Conservation (phyloP, 2,329 filamentous ascomycete genomes). For the Colletotrichum tabaci region DNA sequence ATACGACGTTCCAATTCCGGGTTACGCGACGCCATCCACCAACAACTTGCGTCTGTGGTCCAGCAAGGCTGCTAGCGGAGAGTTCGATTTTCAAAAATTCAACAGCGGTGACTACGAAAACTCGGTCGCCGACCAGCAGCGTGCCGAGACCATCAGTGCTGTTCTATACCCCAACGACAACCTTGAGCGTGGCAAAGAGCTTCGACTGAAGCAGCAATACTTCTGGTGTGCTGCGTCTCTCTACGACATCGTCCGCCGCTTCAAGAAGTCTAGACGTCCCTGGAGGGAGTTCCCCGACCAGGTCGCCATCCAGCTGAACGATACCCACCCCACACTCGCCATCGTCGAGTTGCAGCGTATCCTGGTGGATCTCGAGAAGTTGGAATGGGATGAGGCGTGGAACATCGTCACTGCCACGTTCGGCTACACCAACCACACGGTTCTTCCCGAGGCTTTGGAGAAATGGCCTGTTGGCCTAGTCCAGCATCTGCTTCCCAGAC, state of each 20-base stretch:
- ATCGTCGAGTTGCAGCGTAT: constrained; percentile 97
- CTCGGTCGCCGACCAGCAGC: constrained; percentile 97
- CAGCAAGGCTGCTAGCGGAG: constrained; percentile 95
- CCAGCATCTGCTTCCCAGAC: constrained; percentile 92
- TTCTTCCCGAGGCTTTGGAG: constrained; percentile 95
- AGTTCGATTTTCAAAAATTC: constrained; percentile 99
- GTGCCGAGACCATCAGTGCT: constrained; percentile 98
- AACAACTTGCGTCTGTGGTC: constrained; percentile 99
- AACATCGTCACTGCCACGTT: constrained; percentile 84
- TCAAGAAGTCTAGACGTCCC: constrained; percentile 94
- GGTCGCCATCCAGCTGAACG: constrained; percentile 97
- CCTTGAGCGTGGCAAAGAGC: constrained; percentile 94
- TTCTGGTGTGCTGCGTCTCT: constrained; percentile 99
- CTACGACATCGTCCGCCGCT: constrained; percentile 95
- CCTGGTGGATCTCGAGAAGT: constrained; percentile 87
- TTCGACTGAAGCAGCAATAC: constrained; percentile 98
- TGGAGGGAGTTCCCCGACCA: constrained; percentile 96
- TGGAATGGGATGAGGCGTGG: constrained; percentile 96
- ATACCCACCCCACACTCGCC: constrained; percentile 96
- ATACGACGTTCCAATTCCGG: constrained; percentile 93
- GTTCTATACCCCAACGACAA: constrained; percentile 99
- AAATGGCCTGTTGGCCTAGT: constrained; percentile 97
- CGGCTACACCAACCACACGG: constrained; percentile 98
- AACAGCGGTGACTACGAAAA: constrained; percentile 98
- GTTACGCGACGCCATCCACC: constrained; percentile 89